These are phyloP conservation scores for Dendrostoma leiphaemia DNA, from an alignment of 2,329 filamentous ascomycete species.

Conservation along the genomic window DNA sequence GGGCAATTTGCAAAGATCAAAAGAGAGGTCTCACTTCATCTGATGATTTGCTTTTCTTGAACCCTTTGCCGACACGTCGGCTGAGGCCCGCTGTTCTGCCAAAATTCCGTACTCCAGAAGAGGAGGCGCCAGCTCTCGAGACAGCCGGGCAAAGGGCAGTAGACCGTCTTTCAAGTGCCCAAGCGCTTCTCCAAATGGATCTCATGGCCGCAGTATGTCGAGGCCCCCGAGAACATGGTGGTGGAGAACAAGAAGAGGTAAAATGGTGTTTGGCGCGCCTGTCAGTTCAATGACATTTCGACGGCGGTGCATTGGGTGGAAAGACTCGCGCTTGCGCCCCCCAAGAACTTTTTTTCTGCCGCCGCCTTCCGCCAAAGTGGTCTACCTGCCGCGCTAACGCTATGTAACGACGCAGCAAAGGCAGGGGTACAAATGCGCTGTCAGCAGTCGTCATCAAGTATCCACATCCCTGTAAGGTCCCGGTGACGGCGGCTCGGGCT, in stretches of 20 bases:
- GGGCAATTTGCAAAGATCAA: neutral
- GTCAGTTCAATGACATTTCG: neutral
- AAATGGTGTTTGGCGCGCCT: neutral
- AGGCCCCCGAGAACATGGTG: slow-evolving; percentile 14
- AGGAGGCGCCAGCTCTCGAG: neutral
- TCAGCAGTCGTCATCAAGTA: slow-evolving; percentile 6
- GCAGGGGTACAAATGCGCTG: neutral
- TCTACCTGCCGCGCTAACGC: neutral
- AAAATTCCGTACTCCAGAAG: too few species aligned
- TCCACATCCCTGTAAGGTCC: neutral
- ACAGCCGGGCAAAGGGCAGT: slow-evolving; percentile 6
- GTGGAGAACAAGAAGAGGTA: neutral
- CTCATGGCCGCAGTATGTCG: slow-evolving; percentile 10
- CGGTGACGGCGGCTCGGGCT: neutral
- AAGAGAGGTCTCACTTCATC: neutral
- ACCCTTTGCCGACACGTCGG: too few species aligned
- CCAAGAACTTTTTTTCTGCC: slow-evolving; percentile 15
- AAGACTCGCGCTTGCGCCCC: neutral
- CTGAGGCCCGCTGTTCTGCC: too few species aligned
- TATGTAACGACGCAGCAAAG: neutral
- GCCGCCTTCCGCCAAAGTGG: neutral
- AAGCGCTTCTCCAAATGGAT: slow-evolving; percentile 15
- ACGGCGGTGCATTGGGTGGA: neutral
- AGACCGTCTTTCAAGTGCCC: slow-evolving; percentile 17
- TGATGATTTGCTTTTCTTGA: neutral